Percentiles rank a stretch among this genome's conserved stretches.
Evolutionary conservation across 768 basidiomycete species (phyloP).

Genomic region (Pulveroboletus frians): DNA sequence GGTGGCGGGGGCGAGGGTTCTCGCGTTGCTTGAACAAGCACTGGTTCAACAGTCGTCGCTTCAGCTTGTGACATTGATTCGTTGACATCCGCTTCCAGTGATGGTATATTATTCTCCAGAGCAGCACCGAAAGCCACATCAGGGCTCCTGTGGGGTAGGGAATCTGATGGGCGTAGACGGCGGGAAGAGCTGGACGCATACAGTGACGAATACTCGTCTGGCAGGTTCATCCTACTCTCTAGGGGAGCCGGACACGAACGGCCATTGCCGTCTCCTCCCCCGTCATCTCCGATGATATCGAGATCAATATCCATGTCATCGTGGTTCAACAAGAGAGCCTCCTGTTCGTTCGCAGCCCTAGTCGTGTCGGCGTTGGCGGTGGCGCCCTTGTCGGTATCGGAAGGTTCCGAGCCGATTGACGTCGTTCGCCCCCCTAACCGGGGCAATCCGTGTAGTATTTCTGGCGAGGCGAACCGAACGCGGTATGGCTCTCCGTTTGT

Average conservation of each 20-base stretch:
- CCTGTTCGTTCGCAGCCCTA: background rate
- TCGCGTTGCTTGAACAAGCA: conserved; percentile 2
- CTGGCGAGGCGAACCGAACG: conserved; percentile 32
- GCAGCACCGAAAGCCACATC: background rate
- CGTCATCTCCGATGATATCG: conserved; percentile 5
- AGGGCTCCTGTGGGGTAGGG: background rate
- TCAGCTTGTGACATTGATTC: conserved; percentile 8
- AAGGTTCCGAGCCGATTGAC: background rate
- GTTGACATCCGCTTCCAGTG: background rate
- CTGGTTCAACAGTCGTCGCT: conserved; percentile 6
- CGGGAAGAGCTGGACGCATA: background rate
- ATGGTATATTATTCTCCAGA: background rate
- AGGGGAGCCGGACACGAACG: background rate
- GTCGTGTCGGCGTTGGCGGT: background rate
- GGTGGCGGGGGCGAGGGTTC: conserved; percentile 30
- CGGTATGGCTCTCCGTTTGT: conserved; percentile 15
- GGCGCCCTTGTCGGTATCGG: background rate
- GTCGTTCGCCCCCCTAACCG: conserved; percentile 6
- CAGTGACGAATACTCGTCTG: background rate
- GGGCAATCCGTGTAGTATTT: conserved; percentile 17
- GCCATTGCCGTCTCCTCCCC: background rate
- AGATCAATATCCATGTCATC: conserved; percentile 24
- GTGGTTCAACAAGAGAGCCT: background rate
- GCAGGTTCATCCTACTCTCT: background rate
- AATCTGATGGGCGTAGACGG: background rate